Conservation (phyloP, 768 basidiomycete species). For the Auriscalpium microsporum region DNA sequence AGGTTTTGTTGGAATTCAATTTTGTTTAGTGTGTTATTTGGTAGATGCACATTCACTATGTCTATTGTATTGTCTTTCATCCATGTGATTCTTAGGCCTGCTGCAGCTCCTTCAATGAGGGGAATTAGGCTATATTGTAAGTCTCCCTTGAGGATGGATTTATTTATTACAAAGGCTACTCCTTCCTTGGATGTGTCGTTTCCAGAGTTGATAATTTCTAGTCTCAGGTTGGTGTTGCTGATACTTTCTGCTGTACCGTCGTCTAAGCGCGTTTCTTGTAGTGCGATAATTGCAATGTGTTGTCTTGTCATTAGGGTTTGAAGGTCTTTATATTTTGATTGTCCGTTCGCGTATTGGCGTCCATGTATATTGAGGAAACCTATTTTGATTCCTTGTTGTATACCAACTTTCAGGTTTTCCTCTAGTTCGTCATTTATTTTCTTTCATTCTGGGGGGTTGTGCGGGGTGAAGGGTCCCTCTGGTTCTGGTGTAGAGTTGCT, state of each 20-base stretch:
- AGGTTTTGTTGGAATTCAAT: slow-evolving; percentile 10
- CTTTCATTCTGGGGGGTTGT: too few species aligned
- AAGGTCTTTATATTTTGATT: too few species aligned
- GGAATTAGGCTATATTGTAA: too few species aligned
- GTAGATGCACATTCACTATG: slow-evolving; percentile 18
- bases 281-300: background rate
- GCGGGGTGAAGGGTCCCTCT: too few species aligned
- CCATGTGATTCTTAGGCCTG: slow-evolving; percentile 11
- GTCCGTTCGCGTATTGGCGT: too few species aligned
- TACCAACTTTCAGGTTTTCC: too few species aligned
- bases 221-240: too few species aligned
- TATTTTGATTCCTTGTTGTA: too few species aligned
- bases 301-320: background rate
- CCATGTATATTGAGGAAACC: too few species aligned
- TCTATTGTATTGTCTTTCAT: background rate
- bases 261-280: slow-evolving; percentile 1
- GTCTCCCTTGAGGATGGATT: background rate
- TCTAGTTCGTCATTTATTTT: too few species aligned
- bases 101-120: slow-evolving; percentile 12
- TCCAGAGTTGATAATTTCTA: background rate
- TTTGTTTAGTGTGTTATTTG: background rate
- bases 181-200: background rate
- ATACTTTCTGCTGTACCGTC: background rate
- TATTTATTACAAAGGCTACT: background rate
- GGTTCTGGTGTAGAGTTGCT: too few species aligned